phyloP scores from a whole-genome alignment of 2,329 filamentous ascomycete genomes.

The Alternaria gansuensis region DNA sequence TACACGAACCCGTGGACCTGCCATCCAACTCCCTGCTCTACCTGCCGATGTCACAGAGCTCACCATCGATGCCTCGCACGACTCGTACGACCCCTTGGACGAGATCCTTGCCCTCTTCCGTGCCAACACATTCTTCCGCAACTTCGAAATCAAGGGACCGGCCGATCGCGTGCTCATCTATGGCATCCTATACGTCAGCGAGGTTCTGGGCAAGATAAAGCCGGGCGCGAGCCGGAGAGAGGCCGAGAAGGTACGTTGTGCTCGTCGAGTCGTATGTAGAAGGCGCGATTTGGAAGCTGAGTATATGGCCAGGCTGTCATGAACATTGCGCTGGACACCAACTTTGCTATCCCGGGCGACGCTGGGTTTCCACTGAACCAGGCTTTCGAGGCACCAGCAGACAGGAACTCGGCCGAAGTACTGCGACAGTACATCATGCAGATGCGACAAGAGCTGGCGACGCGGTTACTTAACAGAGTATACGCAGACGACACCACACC shows the following conservation, averaged over 20 bases:
- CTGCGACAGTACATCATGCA: slow-evolving; percentile 90
- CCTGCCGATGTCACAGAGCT: slow-evolving; percentile 64
- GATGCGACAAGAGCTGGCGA: slow-evolving; percentile 89
- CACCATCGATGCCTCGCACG: slow-evolving; percentile 78
- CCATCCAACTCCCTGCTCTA: slow-evolving; percentile 77
- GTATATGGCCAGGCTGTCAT: slow-evolving; percentile 71
- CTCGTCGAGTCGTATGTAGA: slow-evolving; percentile 46
- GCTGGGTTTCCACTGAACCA: slow-evolving; percentile 94
- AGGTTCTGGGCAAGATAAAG: slow-evolving; percentile 88
- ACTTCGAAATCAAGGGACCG: slow-evolving; percentile 98
- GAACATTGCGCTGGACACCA: slow-evolving; percentile 88
- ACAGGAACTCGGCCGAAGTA: slow-evolving; percentile 88
- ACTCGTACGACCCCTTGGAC: slow-evolving; percentile 96
- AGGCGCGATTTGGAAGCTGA: slow-evolving; percentile 6
- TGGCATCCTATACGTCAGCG: slow-evolving; percentile 92
- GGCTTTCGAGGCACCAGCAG: slow-evolving; percentile 88
- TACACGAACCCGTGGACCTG: slow-evolving; percentile 93
- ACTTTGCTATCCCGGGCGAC: slow-evolving; percentile 95
- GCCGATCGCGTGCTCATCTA: slow-evolving; percentile 96
- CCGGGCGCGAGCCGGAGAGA: slow-evolving; percentile 72
- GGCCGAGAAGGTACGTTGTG: slow-evolving; percentile 66
- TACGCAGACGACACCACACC: slow-evolving; percentile 78
- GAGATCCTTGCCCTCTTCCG: slow-evolving; percentile 93
- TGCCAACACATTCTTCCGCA: slow-evolving; percentile 98
- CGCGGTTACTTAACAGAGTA: slow-evolving; percentile 81